Conservation (phyloP, 2,329 filamentous ascomycete genomes). For the Neonectria ditissima region DNA sequence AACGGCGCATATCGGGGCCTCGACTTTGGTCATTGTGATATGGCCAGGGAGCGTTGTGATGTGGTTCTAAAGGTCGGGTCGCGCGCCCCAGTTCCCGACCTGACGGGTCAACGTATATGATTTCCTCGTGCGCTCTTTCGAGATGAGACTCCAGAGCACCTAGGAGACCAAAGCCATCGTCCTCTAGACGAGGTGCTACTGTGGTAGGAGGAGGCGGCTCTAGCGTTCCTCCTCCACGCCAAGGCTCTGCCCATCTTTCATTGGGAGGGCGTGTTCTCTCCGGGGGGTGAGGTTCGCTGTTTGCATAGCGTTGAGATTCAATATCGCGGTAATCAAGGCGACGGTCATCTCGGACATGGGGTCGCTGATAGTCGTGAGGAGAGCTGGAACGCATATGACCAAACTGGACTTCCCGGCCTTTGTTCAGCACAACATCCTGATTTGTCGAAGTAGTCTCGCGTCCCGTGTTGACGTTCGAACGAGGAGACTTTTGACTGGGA, state of each 20-base stretch:
- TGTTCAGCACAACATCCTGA: background rate
- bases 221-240: background rate
- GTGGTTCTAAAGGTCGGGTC: slow-evolving; percentile 33
- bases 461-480: slow-evolving; percentile 9
- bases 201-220: background rate
- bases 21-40: slow-evolving; percentile 21
- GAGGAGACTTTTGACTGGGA: slow-evolving; percentile 6
- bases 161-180: slow-evolving; percentile 6
- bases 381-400: slow-evolving; percentile 10
- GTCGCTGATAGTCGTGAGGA: background rate
- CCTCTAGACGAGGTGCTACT: background rate
- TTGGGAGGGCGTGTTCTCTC: background rate
- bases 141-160: slow-evolving; percentile 20
- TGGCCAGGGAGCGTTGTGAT: slow-evolving; percentile 24
- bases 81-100: slow-evolving; percentile 41
- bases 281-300: background rate
- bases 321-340: slow-evolving; percentile 33
- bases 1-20: slow-evolving; percentile 11
- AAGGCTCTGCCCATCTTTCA: background rate
- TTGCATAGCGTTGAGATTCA: slow-evolving; percentile 31
- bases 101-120: slow-evolving; percentile 42
- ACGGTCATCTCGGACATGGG: slow-evolving; percentile 23
- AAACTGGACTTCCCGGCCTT: slow-evolving; percentile 1
- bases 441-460: slow-evolving; percentile 5
- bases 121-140: slow-evolving; percentile 34